Evolutionary conservation across 495 filamentous ascomycete species (phyloP), one percentile per base, ranked within the genome.

Genomic region (Hyaloscypha finlandica): DNA sequence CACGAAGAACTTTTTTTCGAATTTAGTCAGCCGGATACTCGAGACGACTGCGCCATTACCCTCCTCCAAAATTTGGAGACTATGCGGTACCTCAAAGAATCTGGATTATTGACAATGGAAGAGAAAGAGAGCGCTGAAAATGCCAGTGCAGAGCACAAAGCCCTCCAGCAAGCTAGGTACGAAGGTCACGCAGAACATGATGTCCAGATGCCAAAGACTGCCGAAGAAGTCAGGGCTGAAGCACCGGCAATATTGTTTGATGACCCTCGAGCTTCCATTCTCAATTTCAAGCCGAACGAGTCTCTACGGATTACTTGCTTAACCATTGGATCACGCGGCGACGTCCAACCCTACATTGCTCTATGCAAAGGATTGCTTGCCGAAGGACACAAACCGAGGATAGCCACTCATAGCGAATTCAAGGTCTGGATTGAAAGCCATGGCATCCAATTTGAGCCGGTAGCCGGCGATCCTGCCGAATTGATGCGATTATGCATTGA

Each of bases 1-100:
- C 94, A 97, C 70, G 95, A 98, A 75, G 96, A 99, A 74, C 78
- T 99, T 2, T 98, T 99, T 76, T 98, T 99, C 75, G 95, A 99
- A 73, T 98, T 99, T 75, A 84, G 84, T 66, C 81, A 87, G 16
- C 77, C 85, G 5, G 93, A 92, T 62, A 82, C 85, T 57, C 87
- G 95, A 57, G 93, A 99, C 73, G 95, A 99, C 74, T 97, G 93
- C 73, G 85, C 88, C 3, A 85, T 94, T 31, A 97, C 91, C 8
- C 76, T 98, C 12, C 83, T 92, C 56, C 88, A 90, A 61, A 85
- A 83, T 66, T 79, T 97, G 1, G 92, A 96, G 64, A 88, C 86
- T 0, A 83, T 88, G 33, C 85, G 86, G 35, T 92, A 88, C 65
- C 79, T 97, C 25, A 80, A 87, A 63, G 93, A 93, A 71, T 90